Base-by-base conservation (phyloP, 2,329 filamentous ascomycete species). In the Aureobasidium sp. region DNA sequence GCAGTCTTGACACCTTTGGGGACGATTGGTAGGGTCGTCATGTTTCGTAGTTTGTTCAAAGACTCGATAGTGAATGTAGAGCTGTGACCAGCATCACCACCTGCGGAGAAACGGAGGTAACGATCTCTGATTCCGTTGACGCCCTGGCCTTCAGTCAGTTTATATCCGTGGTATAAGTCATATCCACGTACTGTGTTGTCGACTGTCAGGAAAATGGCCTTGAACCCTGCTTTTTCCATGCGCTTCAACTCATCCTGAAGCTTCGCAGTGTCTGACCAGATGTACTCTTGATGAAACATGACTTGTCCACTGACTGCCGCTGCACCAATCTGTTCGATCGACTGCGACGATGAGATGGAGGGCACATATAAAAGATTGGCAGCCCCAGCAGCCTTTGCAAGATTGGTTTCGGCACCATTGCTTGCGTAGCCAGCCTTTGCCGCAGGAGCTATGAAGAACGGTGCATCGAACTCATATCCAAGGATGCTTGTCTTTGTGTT, bases 401-500 rank as follows among this genome's bases (percentile, higher is more conserved):
- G 70, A 67, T 80, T 80, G 8, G 76, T 66, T 71, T 84, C 81
- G 12, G 67, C 68, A 74, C 96, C 92, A 0, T 87, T 87, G 72
- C 97, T 82, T 63, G 93, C 93, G 11, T 97, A 85, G 76, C 96
- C 96, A 68, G 92, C 93, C 9, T 97, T 83, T 0, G 93, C 93
- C 14, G 93, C 97, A 45, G 93, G 93, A 1, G 93, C 96, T 39
- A 97, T 87, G 77, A 97, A 97, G 78, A 96, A 94, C 25, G 93
- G 93, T 49, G 93, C 87, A 64, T 87, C 84, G 65, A 86, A 85
- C 70, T 89, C 90, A 45, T 87, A 85, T 66, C 91, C 92, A 12
- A 97, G 87, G 90, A 97, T 97, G 2, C 87, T 96, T 27, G 92
- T 96, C 31, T 65, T 68, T 27, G 67, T 62, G 42, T 68, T 67